phyloP scores from a whole-genome alignment of 192 early-diverging fungal genomes.

The Coemansia sp. region DNA sequence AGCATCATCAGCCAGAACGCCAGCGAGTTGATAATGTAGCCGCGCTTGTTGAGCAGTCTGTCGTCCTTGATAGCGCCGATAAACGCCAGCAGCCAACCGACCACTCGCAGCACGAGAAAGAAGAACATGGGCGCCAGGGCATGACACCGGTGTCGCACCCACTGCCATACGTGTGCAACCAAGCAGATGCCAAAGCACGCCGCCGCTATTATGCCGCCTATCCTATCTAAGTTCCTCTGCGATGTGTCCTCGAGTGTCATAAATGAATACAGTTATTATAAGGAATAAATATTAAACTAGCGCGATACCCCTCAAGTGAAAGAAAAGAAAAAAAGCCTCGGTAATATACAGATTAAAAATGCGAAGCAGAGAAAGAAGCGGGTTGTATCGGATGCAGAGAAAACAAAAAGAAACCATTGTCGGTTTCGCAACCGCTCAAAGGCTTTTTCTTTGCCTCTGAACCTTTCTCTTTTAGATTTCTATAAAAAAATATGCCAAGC shows the following conservation, averaged over 20 bases:
- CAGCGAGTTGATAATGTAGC: conserved; percentile 43
- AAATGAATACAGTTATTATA: conserved; percentile 5
- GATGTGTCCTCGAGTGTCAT: conserved; percentile 36
- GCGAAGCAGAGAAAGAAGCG: neutral
- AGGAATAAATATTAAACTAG: conserved; percentile 1
- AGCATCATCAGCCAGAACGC: conserved; percentile 47
- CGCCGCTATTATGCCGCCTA: conserved; percentile 50
- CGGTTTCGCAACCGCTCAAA: neutral
- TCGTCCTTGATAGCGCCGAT: conserved; percentile 38
- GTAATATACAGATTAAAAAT: conserved; percentile 5
- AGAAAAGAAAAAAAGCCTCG: conserved; percentile 8
- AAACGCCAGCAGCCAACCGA: conserved; percentile 50
- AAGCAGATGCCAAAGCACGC: conserved; percentile 34
- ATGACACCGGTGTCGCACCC: conserved; percentile 38
- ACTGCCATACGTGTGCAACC: conserved; percentile 39
- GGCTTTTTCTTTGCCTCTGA: neutral
- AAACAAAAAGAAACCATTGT: conserved; percentile 1
- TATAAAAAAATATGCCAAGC: conserved; percentile 8
- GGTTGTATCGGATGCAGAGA: conserved; percentile 3
- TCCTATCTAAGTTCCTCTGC: conserved; percentile 39
- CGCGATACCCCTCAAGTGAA: neutral
- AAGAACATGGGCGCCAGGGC: conserved; percentile 23
- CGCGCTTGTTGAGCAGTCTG: conserved; percentile 38
- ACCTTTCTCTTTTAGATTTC: neutral
- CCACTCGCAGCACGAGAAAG: conserved; percentile 36